Conservation (phyloP, 2,329 filamentous ascomycete species). For the Ophiostoma perfectum region DNA sequence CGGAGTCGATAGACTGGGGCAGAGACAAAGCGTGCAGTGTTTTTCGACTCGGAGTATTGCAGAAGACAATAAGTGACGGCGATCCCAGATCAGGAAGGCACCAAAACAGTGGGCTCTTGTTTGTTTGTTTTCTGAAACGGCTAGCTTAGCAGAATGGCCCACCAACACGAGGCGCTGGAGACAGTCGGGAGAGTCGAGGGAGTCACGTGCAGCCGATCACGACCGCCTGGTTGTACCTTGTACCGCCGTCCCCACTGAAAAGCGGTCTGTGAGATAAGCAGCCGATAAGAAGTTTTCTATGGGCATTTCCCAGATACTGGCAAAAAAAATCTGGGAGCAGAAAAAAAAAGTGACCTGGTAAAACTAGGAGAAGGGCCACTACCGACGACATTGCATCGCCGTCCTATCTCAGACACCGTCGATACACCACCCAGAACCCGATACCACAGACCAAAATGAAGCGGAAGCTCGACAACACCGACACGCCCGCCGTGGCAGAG, state of each 20-base stretch:
- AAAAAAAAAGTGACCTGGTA: neutral
- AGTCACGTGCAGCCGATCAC: slow-evolving; percentile 15
- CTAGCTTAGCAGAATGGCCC: slow-evolving; percentile 1
- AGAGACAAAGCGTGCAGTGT: neutral
- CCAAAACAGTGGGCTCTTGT: slow-evolving; percentile 8
- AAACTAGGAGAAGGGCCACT: neutral
- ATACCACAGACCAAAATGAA: slow-evolving; percentile 42
- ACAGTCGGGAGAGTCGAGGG: no score
- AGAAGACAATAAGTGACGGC: slow-evolving; percentile 1
- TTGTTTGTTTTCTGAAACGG: slow-evolving; percentile 20
- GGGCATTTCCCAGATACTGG: slow-evolving; percentile 12
- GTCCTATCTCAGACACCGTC: neutral
- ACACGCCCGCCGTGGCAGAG: slow-evolving; percentile 28
- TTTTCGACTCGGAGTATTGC: slow-evolving; percentile 2
- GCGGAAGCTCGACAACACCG: slow-evolving; percentile 51
- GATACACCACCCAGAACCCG: neutral
- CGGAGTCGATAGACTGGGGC: neutral
- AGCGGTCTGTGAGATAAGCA: slow-evolving; percentile 21
- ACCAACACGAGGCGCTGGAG: slow-evolving; percentile 12
- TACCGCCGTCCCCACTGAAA: neutral
- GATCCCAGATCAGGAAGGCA: slow-evolving; percentile 8
- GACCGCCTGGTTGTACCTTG: neutral
- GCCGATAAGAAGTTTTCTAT: slow-evolving; percentile 20
- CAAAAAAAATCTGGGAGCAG: slow-evolving; percentile 21
- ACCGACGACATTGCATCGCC: slow-evolving; percentile 8